Evolutionary conservation across 441 rosid genomes (phyloP), one percentile per base, ranked within the genome.

Genomic region (Populus hybrid): DNA sequence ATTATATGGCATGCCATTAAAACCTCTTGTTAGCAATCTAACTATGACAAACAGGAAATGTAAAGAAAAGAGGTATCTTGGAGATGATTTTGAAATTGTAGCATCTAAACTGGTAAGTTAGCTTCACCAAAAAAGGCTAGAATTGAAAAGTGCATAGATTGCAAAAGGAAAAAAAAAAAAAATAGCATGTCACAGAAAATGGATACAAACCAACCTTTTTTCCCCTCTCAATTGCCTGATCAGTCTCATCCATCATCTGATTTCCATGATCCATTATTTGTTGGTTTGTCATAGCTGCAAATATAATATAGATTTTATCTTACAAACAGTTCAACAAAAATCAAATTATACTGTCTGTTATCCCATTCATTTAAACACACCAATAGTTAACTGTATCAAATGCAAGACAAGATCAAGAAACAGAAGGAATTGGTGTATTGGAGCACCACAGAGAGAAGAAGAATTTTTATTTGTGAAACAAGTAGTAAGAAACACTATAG

Each of bases 191-290:
- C 38, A 21, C 24, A 18, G 18, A 30, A 4, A n/a, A 21, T 59
- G 36, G 30, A 68, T 40, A 82, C 57, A 69, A 30, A 78, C 78
- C 61, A 72, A 91, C 95, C 98, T 92, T 91, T 81, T 92, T 89
- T 9, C 97, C 94, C 76, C 99, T 92, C 78, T 94, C 93, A 90
- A 94, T 91, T 81, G 94, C 97, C 82, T 91, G 91, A 86, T 96
- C 98, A 69, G 98, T 96, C 84, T 94, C 98, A 84, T 92, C 92
- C 98, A 92, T 91, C 98, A 90, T 94, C 26, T 76, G 86, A 77
- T 94, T 86, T 76, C 98, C 98, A 68, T 78, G 83, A 84, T 92
- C 88, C 86, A 90, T 81, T 63, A 96, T 87, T 75, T 94, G 92
- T 83, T 94, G 92, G 80, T 96, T 96, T 76, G 97, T 85, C 98